A percentile compares a stretch with the other conserved stretches of the same genome.
Evolutionary conservation across 129 eudicot species (phyloP).

Genomic region (Flaveria brownii): DNA sequence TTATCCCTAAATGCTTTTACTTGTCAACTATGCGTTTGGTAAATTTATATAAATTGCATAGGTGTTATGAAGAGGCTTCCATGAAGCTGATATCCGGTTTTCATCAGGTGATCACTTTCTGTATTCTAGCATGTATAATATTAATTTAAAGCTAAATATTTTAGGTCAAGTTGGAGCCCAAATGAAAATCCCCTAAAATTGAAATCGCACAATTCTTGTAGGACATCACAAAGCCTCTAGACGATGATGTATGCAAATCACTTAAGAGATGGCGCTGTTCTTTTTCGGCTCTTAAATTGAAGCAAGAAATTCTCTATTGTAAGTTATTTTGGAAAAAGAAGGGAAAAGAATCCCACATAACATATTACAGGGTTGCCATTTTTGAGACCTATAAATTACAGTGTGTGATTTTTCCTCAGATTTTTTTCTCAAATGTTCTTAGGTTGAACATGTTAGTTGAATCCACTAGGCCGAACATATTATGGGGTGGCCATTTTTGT

Average conservation of each 20-base stretch:
- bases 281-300: constrained; percentile 74
- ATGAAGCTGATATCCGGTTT: constrained; percentile 85
- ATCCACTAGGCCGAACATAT: not conserved
- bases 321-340: constrained; percentile 24
- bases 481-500: not conserved
- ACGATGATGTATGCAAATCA: constrained; percentile 67
- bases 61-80: constrained; percentile 77
- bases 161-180: not conserved
- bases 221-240: constrained; percentile 91
- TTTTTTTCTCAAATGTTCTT: not conserved
- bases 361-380: not conserved
- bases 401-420: not conserved
- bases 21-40: constrained; percentile 6
- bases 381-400: not conserved
- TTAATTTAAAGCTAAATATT: not conserved
- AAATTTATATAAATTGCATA: constrained; percentile 23
- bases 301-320: constrained; percentile 95
- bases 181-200: not conserved
- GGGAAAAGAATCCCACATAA: not conserved
- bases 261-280: constrained; percentile 83
- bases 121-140: not conserved
- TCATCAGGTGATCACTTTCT: constrained; percentile 64
- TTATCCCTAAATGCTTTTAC: not conserved
- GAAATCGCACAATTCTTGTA: constrained; percentile 28
- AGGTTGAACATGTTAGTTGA: not conserved